phyloP scores from a whole-genome alignment of 805 yeast genomes.

The Alloascoidea hylecoeti region DNA sequence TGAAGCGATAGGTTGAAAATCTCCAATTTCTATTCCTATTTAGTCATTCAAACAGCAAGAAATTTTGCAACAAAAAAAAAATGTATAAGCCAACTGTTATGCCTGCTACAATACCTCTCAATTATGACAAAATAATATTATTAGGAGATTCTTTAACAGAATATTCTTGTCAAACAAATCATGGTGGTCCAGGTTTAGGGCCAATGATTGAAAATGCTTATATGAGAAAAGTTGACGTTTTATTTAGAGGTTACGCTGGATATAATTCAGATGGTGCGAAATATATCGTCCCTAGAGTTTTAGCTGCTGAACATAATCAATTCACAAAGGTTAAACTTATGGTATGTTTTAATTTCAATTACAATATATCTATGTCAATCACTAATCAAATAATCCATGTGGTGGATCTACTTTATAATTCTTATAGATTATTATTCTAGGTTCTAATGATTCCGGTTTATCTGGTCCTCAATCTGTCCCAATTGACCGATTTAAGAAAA shows the following conservation, averaged over 20 bases:
- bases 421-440: constrained; percentile 44
- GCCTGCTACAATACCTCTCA: background rate
- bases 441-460: constrained; percentile 63
- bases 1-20: no score
- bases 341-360: constrained; percentile 8
- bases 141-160: constrained; percentile 68
- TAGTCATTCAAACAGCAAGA: no score
- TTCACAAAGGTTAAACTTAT: constrained; percentile 17
- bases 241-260: constrained; percentile 69
- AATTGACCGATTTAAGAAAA: constrained; percentile 30
- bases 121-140: constrained; percentile 32
- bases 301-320: constrained; percentile 22
- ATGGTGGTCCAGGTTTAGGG: background rate
- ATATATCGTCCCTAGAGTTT: background rate
- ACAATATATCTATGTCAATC: no score
- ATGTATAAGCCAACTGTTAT: background rate
- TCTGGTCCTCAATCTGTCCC: constrained; percentile 34
- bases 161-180: background rate
- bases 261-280: constrained; percentile 52
- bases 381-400: no score
- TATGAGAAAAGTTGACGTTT: constrained; percentile 46
- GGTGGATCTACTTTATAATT: background rate
- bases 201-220: constrained; percentile 13
- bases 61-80: no score
- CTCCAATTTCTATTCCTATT: no score